Conservation (phyloP, 805 yeast species). For the Zygosaccharomyces bailii region DNA sequence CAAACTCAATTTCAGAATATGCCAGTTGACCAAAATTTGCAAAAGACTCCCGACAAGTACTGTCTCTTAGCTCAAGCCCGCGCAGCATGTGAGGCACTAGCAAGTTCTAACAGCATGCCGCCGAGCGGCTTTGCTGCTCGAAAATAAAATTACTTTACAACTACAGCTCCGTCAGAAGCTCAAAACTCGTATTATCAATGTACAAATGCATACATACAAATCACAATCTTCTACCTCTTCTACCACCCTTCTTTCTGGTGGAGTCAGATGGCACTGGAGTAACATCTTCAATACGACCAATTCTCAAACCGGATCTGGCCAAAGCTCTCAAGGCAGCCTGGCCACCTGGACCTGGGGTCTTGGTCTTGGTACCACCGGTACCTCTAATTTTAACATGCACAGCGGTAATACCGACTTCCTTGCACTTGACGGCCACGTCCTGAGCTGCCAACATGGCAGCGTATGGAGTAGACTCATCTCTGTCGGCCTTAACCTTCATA, state of each 20-base stretch:
- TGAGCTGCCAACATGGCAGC: conserved; percentile 99
- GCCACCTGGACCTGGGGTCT: conserved; percentile 99
- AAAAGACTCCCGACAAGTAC: no score
- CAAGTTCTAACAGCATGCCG: background rate
- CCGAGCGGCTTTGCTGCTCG: no score
- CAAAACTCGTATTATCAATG: conserved; percentile 3
- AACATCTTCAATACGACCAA: conserved; percentile 99
- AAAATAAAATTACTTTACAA: background rate
- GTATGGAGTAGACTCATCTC: conserved; percentile 99
- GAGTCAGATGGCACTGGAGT: conserved; percentile 99
- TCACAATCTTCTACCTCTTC: conserved; percentile 99
- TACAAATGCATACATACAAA: conserved; percentile 4
- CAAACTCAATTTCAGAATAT: no score
- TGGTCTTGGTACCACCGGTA: conserved; percentile 99
- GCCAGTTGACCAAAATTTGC: no score
- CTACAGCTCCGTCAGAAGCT: background rate
- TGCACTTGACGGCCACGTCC: conserved; percentile 98
- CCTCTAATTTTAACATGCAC: conserved; percentile 99
- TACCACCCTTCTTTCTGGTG: conserved; percentile 99
- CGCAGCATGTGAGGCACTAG: no score
- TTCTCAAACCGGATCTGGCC: conserved; percentile 99
- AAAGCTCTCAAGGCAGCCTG: conserved; percentile 98
- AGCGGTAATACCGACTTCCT: conserved; percentile 99
- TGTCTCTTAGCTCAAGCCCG: no score
- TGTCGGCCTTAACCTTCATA: conserved; percentile 99